Evolutionary conservation across 371 early-diverging fungal genomes (phyloP).

Genomic region (Syncephalastrum racemosum): DNA sequence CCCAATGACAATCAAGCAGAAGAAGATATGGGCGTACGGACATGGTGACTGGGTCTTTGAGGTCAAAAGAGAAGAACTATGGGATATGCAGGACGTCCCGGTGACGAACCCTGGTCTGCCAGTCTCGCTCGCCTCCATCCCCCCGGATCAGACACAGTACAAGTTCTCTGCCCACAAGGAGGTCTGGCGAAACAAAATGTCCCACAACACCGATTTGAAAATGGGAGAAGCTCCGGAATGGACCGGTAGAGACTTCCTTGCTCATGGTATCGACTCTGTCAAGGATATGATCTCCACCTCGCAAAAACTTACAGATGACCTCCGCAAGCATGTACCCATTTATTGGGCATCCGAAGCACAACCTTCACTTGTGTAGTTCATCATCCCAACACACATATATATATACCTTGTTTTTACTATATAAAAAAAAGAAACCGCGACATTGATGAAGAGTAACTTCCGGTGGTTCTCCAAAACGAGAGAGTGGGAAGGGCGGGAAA

Average conservation of each 20-base stretch:
- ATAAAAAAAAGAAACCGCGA: no score
- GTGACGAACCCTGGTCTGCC: constrained; percentile 24
- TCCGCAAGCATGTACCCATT: constrained; percentile 25
- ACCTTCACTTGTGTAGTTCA: no score
- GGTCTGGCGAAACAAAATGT: constrained; percentile 36
- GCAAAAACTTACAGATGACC: constrained; percentile 23
- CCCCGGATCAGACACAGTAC: constrained; percentile 27
- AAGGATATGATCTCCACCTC: constrained; percentile 21
- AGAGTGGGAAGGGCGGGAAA: no score
- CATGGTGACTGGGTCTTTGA: constrained; percentile 38
- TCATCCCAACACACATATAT: no score
- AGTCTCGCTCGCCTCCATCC: constrained; percentile 21
- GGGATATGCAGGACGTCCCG: constrained; percentile 28
- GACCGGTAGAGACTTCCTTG: constrained; percentile 34
- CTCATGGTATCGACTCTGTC: constrained; percentile 24
- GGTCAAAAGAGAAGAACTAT: constrained; percentile 40
- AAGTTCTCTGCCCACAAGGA: constrained; percentile 39
- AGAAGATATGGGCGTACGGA: constrained; percentile 41
- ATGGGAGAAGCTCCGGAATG: constrained; percentile 48
- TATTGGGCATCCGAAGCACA: constrained; percentile 18
- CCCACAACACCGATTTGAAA: constrained; percentile 31
- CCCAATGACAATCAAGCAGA: constrained; percentile 29
- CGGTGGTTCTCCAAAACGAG: no score
- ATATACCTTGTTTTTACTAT: no score
- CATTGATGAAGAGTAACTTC: no score